Evolutionary conservation across 1,284 basidiomycete genomes (phyloP), one percentile per base, ranked within the genome.

Genomic region (Naganishia sp.): DNA sequence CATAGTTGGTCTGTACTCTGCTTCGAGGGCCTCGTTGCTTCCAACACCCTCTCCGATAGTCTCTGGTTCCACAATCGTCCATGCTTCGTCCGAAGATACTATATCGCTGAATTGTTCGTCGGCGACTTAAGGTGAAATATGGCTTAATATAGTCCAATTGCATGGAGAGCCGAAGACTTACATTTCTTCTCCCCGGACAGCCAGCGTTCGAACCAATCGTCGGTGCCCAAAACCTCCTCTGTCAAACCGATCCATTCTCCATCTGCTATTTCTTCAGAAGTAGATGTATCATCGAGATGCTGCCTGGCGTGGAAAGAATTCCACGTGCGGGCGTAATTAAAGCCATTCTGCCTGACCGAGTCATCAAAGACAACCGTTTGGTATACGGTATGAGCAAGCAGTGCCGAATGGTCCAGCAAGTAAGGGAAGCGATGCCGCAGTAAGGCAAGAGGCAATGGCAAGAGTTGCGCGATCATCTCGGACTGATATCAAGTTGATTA

Each of bases 311-410:
- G 23, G 7, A 65, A 45, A n/a, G 49, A 45, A 15, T 64, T 55
- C 67, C 66, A 68, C 7, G 84, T 88, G 3, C 83, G 83, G 28
- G 78, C 73, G 10, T 90, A 78, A 18, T 81, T 80, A 72, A 92
- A 94, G 0, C 89, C 90, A 74, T 86, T 84, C 68, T 91, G 90
- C n/a, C 83, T 80, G 36, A 98, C 77, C 7, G 88, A 84, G 36
- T 88, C 86, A 78, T 99, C 96, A 71, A 98, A 99, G 0, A 88
- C 79, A 9, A 98, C 82, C 0, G 92, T 86, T 77, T 97, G 92
- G 75, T 95, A 95, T 54, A 99, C 89, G 0, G 93, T 97, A 75
- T 99, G 95, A 0, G 95, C 95, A 4, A 99, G 83, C 31, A 98
- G 80, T 0, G 93, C 86, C 0, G 94, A 90, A 70, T 90, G 87